Percentiles rank a stretch among this genome's conserved stretches.
phyloP scores from a whole-genome alignment of 176 grass and related monocot genomes.

The Aegilops umbellulata region DNA sequence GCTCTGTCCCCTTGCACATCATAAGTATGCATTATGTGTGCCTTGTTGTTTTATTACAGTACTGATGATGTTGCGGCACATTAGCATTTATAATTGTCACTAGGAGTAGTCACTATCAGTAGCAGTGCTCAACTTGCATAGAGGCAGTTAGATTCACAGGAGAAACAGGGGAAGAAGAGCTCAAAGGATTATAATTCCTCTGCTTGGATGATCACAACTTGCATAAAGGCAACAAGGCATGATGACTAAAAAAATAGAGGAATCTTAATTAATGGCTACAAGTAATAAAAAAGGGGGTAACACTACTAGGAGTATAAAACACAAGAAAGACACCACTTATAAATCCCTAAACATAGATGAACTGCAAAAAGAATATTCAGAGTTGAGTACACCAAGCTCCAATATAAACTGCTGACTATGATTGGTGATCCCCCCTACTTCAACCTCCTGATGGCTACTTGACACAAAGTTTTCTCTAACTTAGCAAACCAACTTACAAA shows the following conservation, averaged over 20 bases:
- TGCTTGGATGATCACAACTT: slow-evolving; percentile 22
- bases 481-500: slow-evolving; percentile 48
- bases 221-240: slow-evolving; percentile 22
- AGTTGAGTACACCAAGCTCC: slow-evolving; percentile 66
- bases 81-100: neutral
- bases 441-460: slow-evolving; percentile 52
- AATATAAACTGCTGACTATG: slow-evolving; percentile 56
- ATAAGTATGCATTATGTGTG: neutral
- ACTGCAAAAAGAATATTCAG: slow-evolving; percentile 89
- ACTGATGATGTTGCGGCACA: neutral
- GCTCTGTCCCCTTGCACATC: neutral
- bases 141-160: neutral
- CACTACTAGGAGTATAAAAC: slow-evolving; percentile 43
- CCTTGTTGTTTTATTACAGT: neutral
- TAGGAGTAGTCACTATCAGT: neutral
- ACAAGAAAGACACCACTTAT: slow-evolving; percentile 50
- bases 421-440: slow-evolving; percentile 60
- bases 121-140: neutral
- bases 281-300: slow-evolving; percentile 12
- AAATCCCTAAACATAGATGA: slow-evolving; percentile 69
- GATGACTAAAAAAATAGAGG: slow-evolving; percentile 12
- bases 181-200: slow-evolving; percentile 3
- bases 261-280: slow-evolving; percentile 25
- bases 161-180: neutral
- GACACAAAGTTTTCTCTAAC: slow-evolving; percentile 52